Evolutionary conservation across 345 rosid genomes (phyloP), one percentile per base, ranked within the genome.

Genomic region (Brassica carinata): DNA sequence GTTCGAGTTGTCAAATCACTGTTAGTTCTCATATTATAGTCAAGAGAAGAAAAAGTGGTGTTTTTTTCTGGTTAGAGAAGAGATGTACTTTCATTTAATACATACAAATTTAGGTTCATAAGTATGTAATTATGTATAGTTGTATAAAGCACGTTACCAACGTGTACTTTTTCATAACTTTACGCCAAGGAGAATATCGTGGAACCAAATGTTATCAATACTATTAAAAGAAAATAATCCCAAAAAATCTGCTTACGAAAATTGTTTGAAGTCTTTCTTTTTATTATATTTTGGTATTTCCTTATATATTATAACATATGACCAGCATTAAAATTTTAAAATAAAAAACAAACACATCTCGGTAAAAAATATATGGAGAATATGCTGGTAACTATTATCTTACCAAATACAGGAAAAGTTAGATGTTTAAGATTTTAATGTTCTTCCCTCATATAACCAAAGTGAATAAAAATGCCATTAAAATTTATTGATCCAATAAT

Each of bases 1-100:
- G 63, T 65, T 71, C 80, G 76, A 71, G 84, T 76, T 71, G 84
- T 57, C 71, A 53, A 55, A 58, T 76, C 77, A 81, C 77, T 55
- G 31, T 81, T 76, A 81, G 80, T 76, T 75, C 73, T 71, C 68
- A 58, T 64, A 75, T 76, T 76, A 40, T 40, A 76, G 38, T 81
- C 84, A 71, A 36, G 29, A 51, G 7, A 53, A 53, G 18, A 53
- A 53, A 53, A 5, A 53, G 2, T 5, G 18, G 8, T n/a, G 18
- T 53, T 53, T 15, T 15, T 53, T 53, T 53, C 40, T n/a, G 18
- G 18, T 53, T 53, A 53, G 19, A 53, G 59, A 48, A 48, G 18
- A 53, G 23, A 53, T 53, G 18, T 53, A 53, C 17, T 53, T 53
- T 51, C 17, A 51, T 51, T 51, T 51, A 51, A 69, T 79, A 14